These are phyloP conservation scores for Septoria petroselini DNA, from an alignment of 2,329 filamentous ascomycete species.

Conservation along the genomic window DNA sequence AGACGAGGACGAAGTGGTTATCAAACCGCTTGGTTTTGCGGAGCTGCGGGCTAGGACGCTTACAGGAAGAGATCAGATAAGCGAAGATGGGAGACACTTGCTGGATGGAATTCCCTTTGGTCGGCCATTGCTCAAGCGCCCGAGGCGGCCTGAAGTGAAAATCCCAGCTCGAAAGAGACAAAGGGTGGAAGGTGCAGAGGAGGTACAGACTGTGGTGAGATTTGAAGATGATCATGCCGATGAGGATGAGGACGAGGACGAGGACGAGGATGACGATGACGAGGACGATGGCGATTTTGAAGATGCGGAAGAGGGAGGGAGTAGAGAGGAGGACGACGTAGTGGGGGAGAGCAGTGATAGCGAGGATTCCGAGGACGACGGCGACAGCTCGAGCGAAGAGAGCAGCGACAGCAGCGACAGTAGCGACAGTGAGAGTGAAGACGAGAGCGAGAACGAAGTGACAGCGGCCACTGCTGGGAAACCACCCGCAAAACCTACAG, in stretches of 20 bases:
- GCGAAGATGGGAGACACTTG: conserved; percentile 71
- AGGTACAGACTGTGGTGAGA: conserved; percentile 34
- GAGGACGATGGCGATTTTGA: conserved; percentile 26
- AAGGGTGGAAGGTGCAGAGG: conserved; percentile 41
- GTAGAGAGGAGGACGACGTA: conserved; percentile 25
- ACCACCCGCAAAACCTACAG: conserved; percentile 2
- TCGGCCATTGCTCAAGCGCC: conserved; percentile 61
- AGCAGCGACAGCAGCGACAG: conserved; percentile 10
- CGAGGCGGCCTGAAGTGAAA: conserved; percentile 40
- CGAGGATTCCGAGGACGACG: conserved; percentile 6
- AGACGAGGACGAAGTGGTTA: conserved; percentile 79
- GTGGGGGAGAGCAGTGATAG: conserved; percentile 8
- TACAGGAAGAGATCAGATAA: conserved; percentile 78
- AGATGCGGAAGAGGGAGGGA: conserved; percentile 22
- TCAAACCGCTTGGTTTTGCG: conserved; percentile 71
- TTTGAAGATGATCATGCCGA: conserved; percentile 36
- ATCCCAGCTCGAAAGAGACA: conserved; percentile 35
- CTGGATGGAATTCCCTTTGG: conserved; percentile 86
- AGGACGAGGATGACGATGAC: conserved; percentile 26
- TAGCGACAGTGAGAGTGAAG: conserved; percentile 20
- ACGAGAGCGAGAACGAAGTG: conserved; percentile 20
- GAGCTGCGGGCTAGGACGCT: conserved; percentile 72
- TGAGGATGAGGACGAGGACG: conserved; percentile 40
- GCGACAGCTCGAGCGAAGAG: neutral
- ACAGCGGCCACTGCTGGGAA: conserved; percentile 14